phyloP scores from a whole-genome alignment of 306 rosid species.

The Geum urbanum region DNA sequence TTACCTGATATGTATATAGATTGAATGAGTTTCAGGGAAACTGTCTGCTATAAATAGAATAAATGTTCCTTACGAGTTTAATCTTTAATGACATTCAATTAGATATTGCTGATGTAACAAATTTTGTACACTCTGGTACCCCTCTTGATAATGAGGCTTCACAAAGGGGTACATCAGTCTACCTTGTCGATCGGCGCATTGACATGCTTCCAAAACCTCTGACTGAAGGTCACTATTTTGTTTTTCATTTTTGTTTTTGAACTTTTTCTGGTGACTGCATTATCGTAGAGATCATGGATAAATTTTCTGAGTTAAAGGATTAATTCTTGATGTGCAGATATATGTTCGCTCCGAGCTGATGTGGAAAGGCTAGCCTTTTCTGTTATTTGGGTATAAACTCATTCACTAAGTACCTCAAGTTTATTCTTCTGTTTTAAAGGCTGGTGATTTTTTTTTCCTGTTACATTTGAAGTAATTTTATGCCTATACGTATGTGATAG shows the following conservation, averaged over 20 bases:
- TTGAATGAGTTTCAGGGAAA: background rate
- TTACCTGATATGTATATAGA: too few relatives aligned
- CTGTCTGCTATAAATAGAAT: background rate
- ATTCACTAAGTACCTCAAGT: constrained; percentile 3
- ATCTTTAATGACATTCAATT: constrained; percentile 49
- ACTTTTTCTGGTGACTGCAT: background rate
- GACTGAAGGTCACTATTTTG: constrained; percentile 63
- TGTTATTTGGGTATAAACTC: constrained; percentile 78
- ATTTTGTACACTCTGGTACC: constrained; percentile 82
- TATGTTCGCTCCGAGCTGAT: constrained; percentile 96
- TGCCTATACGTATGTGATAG: too few relatives aligned
- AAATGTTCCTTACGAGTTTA: constrained; percentile 9
- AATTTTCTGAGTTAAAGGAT: constrained; percentile 9
- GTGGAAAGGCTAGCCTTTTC: constrained; percentile 98
- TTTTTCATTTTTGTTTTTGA: background rate
- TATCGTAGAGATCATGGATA: background rate
- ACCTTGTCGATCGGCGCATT: constrained; percentile 93
- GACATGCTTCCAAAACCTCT: constrained; percentile 99
- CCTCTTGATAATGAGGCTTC: constrained; percentile 91
- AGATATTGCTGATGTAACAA: constrained; percentile 99
- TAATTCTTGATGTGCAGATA: constrained; percentile 48
- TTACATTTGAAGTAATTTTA: too few relatives aligned
- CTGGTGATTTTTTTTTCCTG: background rate
- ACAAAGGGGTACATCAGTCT: constrained; percentile 95
- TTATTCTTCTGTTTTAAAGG: constrained; percentile 13